Base-by-base conservation (phyloP, 192 early-diverging fungal species). In the Backusella westeae region DNA sequence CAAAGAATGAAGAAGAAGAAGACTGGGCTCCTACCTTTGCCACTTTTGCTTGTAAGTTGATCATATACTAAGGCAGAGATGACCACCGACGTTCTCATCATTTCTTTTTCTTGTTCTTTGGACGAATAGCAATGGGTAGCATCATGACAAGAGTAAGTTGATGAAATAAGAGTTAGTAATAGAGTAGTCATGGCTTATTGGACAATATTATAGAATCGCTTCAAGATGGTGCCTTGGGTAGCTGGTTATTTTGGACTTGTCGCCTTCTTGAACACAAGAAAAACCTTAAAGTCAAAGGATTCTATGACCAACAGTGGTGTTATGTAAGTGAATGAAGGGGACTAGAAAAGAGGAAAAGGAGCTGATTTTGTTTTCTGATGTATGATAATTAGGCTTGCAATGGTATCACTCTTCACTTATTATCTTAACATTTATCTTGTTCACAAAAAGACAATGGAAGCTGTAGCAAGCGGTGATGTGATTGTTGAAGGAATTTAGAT, bases 71-170 rank as follows among this genome's bases (percentile, higher is more conserved):
- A 41, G 8, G 19, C 21, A 56, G 21, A 56, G 53, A 56, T 56
- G 53, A 21, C n/a, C 53, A n/a, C 2, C 2, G 26, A 56, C 29
- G 5, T 19, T 71, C 29, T 44, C 41, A 71, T 36, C 39, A 71
- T 42, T 15, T 71, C 19, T 46, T 71, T 71, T 44, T 32, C 32
- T 46, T 71, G 46, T 44, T 32, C 32, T 49, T 71, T 17, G 17
- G 41, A 36, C 46, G 9, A 29, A 44, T 52, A 83, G 82, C 78
- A 29, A 77, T 83, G 75, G 75, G 69, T 41, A 72, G 78, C 53
- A 83, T 83, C 68, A 71, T 83, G 29, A 41, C 79, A 38, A 66
- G 82, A 44, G 82, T 83, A 80, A 76, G 78, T 73, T 15, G 21
- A 26, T 23, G 8, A 69, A 69, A 9, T 34, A 34, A 32, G 19